Base-by-base conservation (phyloP, 495 filamentous ascomycete species). In the Hypoxylon fragiforme region DNA sequence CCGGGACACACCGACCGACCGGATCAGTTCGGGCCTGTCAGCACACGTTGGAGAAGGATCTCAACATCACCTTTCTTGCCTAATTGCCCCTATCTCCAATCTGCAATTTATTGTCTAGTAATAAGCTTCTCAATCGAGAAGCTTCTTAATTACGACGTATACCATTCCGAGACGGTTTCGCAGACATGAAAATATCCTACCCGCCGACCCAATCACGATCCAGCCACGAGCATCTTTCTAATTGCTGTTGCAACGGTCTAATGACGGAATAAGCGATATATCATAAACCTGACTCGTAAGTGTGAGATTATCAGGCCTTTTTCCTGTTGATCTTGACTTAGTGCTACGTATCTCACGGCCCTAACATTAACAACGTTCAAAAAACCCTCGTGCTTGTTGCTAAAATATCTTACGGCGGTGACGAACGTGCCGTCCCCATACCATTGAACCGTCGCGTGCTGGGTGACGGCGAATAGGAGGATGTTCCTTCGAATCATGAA, bases 1-100 rank as follows among this genome's bases (percentile, higher is more conserved):
- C 57, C 50, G 50, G 57, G 46, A 60, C 19, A 35, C 57, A 46
- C 45, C 57, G 57, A 46, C 40, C 18, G 34, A 50, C 57, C 50
- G 57, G 57, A 38, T 36, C 40, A 36, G 19, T 9, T 54, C 57
- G 50, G 57, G 46, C 44, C 44, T 36, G 39, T 19, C 20, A 32
- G 24, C 32, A 34, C n/a, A n/a, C n/a, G n/a, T n/a, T n/a, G n/a
- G n/a, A n/a, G n/a, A n/a, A n/a, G n/a, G n/a, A n/a, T n/a, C n/a
- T n/a, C n/a, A n/a, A n/a, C n/a, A n/a, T n/a, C n/a, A 28, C 24
- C 4, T 28, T 9, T 4, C 24, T 28, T 9, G 24, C 9, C 4
- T 28, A 28, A 4, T 28, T 4, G 9, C 4, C 9, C 24, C 24
- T 28, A 28, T 28, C 24, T 28, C 4, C 24, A 28, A 9, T 28